A percentile compares a stretch with the other conserved stretches of the same genome.
These are phyloP conservation scores for Sclerotiophoma versabilis DNA, from an alignment of 2,329 filamentous ascomycete genomes.

Conservation along the genomic window DNA sequence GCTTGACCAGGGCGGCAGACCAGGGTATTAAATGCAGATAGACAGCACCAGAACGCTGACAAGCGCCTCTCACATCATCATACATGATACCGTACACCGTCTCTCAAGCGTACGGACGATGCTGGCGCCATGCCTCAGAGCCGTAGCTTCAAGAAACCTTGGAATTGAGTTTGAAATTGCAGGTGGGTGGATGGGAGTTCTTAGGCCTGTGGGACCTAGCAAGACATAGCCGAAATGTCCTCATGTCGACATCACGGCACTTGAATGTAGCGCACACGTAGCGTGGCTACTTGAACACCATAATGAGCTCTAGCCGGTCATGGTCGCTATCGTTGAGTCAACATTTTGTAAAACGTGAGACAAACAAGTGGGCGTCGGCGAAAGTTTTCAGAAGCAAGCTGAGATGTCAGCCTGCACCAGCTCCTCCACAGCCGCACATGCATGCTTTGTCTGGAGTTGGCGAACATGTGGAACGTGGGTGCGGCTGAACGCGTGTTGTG, in stretches of 20 bases:
- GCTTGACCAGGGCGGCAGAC: too few species aligned
- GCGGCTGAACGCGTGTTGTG: slow-evolving; percentile 3
- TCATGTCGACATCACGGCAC: neutral
- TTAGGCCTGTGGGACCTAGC: slow-evolving; percentile 5
- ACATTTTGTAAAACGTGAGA: neutral
- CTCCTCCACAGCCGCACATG: neutral
- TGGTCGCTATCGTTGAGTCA: neutral
- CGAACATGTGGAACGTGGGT: slow-evolving; percentile 5
- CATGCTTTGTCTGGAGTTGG: slow-evolving; percentile 1
- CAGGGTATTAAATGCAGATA: too few species aligned
- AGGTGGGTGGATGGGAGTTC: neutral
- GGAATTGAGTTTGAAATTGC: neutral
- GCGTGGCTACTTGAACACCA: neutral
- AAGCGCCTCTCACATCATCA: slow-evolving; percentile 9
- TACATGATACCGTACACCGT: neutral
- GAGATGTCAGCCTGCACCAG: slow-evolving; percentile 1
- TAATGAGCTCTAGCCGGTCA: neutral
- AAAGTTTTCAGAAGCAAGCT: neutral
- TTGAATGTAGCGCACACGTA: neutral
- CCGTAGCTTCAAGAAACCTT: too few species aligned
- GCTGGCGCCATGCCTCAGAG: neutral
- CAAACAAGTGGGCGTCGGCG: neutral
- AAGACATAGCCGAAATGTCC: slow-evolving; percentile 1
- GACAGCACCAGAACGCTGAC: too few species aligned
- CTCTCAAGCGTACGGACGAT: neutral